Base-by-base conservation (phyloP, 1,284 basidiomycete species). In the Marasmius oreades region DNA sequence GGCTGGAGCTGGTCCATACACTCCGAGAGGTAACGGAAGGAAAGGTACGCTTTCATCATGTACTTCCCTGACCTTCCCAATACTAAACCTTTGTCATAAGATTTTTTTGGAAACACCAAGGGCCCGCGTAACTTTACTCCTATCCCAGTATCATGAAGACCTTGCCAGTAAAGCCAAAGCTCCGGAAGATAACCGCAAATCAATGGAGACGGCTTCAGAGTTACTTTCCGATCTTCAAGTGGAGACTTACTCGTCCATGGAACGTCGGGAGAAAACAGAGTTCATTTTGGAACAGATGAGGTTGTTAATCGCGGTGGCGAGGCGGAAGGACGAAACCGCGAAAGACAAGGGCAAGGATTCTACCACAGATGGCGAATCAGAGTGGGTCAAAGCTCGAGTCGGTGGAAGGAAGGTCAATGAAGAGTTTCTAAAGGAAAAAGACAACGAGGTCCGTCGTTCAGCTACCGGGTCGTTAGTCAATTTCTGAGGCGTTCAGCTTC, bases 271-370 rank as follows among this genome's bases (percentile, higher is more conserved):
- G 73, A 99, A 99, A 80, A 97, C 93, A 10, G 94, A 98, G 69
- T 98, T 99, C 68, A 93, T 99, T 63, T 77, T 99, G 43, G 96
- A 99, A 73, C 97, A 99, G 72, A 99, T 99, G 95, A 82, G 97
- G 53, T 73, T 99, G 52, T 70, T 92, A 64, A 83, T 90, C 51
- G 77, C 81, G 31, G 81, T 92, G 24, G 90, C 90, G 24, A 78
- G 82, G 51, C 72, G 82, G 63, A 92, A 92, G 71, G 90, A 92
- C 61, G 72, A 71, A 14, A 74, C 75, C 44, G 66, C 70, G 18
- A 57, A 54, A 39, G 55, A 66, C 8, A 77, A 79, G 53, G 78
- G 79, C 14, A 70, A 66, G 62, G 79, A 83, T 51, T 71, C 77
- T 1, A 66, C 88, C 55, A 80, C 78, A 52, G 86, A 83, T 51